Conservation (phyloP, 495 filamentous ascomycete species). For the Lophiostoma macrostomum region DNA sequence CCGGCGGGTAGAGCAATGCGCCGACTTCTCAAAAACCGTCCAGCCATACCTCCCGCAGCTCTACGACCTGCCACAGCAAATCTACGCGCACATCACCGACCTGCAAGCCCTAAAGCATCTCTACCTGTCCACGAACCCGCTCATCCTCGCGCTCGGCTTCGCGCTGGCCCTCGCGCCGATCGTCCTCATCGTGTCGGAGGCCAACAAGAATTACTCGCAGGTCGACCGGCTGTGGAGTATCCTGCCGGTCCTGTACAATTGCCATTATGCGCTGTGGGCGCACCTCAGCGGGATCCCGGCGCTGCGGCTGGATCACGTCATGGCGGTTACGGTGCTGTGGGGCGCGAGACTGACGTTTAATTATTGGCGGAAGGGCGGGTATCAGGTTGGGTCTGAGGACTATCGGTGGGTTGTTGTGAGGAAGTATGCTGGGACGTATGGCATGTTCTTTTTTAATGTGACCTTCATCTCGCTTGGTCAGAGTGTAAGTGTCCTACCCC, state of each 20-base stretch:
- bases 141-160: conserved; percentile 72
- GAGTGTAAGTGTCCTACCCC: conserved; percentile 58
- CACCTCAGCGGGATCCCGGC: conserved; percentile 70
- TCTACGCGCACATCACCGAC: conserved; percentile 57
- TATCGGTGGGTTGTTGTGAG: conserved; percentile 76
- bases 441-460: conserved; percentile 83
- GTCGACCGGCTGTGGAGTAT: conserved; percentile 91
- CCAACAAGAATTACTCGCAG: conserved; percentile 91
- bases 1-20: conserved; percentile 64
- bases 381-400: conserved; percentile 81
- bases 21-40: conserved; percentile 69
- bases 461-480: conserved; percentile 84
- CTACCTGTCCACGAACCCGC: conserved; percentile 84
- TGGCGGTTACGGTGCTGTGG: conserved; percentile 73
- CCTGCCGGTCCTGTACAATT: conserved; percentile 80
- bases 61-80: conserved; percentile 61
- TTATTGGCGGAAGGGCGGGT: conserved; percentile 96
- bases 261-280: conserved; percentile 81
- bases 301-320: conserved; percentile 66
- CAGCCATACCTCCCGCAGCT: conserved; percentile 75
- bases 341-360: conserved; percentile 92
- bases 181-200: conserved; percentile 71
- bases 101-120: conserved; percentile 57
- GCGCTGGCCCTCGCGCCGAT: conserved; percentile 63
- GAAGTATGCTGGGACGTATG: conserved; percentile 48